phyloP scores from a whole-genome alignment of 371 early-diverging fungal species.

The Chytridiales sp. region DNA sequence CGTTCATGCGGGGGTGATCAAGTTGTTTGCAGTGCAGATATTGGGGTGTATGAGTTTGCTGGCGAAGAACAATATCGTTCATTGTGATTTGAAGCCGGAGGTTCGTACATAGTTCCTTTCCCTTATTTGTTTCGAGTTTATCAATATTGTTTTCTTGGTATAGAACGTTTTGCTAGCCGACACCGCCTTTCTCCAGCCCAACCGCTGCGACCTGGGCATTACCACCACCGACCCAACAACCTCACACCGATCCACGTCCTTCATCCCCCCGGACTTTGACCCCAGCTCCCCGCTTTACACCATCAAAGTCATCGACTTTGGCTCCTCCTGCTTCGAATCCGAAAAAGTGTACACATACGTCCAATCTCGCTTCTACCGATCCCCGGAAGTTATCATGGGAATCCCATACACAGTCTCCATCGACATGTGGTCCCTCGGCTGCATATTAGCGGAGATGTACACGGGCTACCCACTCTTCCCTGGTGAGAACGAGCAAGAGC shows the following conservation, averaged over 20 bases:
- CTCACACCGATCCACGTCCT: slow-evolving; percentile 12
- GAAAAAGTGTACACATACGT: slow-evolving; percentile 96
- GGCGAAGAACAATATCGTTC: slow-evolving; percentile 78
- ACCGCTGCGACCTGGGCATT: slow-evolving; percentile 22
- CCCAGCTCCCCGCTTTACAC: slow-evolving; percentile 34
- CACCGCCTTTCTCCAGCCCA: slow-evolving; percentile 17
- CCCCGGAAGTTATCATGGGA: slow-evolving; percentile 91
- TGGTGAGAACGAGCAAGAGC: slow-evolving; percentile 95
- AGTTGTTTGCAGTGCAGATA: slow-evolving; percentile 82
- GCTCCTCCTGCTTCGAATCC: slow-evolving; percentile 85
- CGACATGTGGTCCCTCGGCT: slow-evolving; percentile 99
- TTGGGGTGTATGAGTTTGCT: slow-evolving; percentile 81
- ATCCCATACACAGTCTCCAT: slow-evolving; percentile 81
- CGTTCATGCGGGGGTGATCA: slow-evolving; percentile 76
- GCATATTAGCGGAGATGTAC: slow-evolving; percentile 93
- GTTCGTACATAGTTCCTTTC: slow-evolving; percentile 36
- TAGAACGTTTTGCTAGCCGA: slow-evolving; percentile 41
- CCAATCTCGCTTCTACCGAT: slow-evolving; percentile 96
- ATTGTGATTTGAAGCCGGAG: slow-evolving; percentile 99
- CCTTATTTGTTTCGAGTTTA: background rate
- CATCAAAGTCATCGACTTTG: slow-evolving; percentile 99
- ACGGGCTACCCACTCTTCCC: slow-evolving; percentile 91
- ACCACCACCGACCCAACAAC: slow-evolving; percentile 2
- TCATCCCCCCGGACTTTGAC: slow-evolving; percentile 44
- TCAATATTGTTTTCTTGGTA: background rate